These are phyloP conservation scores for Cercospora brassicicola DNA, from an alignment of 2,329 filamentous ascomycete species.

Conservation along the genomic window DNA sequence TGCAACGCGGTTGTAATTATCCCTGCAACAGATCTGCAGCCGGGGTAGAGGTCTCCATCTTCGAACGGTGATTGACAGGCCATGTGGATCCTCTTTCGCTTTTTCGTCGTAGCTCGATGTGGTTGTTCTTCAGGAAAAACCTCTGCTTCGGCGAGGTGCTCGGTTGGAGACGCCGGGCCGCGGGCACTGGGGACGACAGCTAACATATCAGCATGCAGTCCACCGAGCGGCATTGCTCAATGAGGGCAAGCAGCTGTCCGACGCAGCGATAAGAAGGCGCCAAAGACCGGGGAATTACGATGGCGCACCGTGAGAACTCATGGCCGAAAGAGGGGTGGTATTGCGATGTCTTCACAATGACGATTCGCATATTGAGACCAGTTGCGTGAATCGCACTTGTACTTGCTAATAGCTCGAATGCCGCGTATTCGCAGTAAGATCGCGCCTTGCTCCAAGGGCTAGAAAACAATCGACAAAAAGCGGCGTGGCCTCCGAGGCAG, in stretches of 20 bases:
- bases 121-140: not conserved
- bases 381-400: not conserved
- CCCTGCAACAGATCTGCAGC: not conserved
- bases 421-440: not conserved
- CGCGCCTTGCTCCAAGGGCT: not conserved
- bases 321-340: not conserved
- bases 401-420: not conserved
- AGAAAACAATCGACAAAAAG: not conserved
- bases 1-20: not conserved
- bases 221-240: not conserved
- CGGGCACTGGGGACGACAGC: not conserved
- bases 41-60: not conserved
- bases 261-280: not conserved
- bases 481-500: not conserved
- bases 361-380: not conserved
- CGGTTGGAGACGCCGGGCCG: not conserved
- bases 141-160: not conserved
- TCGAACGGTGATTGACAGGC: constrained; percentile 1
- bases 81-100: not conserved
- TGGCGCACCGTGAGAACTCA: not conserved
- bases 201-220: not conserved
- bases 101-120: not conserved
- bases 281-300: not conserved
- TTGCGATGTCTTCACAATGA: not conserved
- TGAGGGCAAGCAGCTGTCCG: not conserved